Evolutionary conservation across 352 stramenopile genomes (phyloP), one percentile per base, ranked within the genome.

Genomic region (Globisporangium recalcitrans): DNA sequence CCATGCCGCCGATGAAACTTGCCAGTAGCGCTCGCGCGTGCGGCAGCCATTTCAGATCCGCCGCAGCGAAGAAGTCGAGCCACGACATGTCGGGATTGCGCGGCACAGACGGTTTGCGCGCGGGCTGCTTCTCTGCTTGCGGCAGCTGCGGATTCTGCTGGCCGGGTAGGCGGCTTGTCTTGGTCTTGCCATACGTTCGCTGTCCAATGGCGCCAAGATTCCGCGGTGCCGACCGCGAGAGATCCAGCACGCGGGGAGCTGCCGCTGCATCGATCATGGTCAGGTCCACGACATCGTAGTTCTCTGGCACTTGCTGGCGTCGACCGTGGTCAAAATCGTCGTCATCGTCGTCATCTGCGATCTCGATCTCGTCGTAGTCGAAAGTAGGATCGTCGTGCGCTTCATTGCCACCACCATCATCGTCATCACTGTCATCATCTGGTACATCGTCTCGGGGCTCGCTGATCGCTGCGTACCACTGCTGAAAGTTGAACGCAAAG

Each of bases 401-500:
- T 16, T 65, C 49, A 4, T 68, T 62, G n/a, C 32, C 22, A 22
- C 21, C 42, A n/a, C 54, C 36, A 1, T 49, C 36, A 10, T 59
- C n/a, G 14, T 72, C 52, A 14, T 63, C 27, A 10, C 73, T 68
- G 13, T 55, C 26, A 9, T 59, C 62, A 13, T 52, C 24, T 57
- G 29, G 3, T 3, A 1, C 10, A 24, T 46, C 47, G 14, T 31
- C 21, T 6, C 66, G 52, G 6, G 48, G 11, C 22, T 67, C 47
- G 27, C 54, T 48, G 16, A 75, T 48, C 29, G 42, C 49, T 2
- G 57, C 51, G 22, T 65, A 86, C 85, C 85, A 93, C 6, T 63
- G 59, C 11, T 70, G 74, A 27, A 91, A 91, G 22, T 69, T 71
- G 34, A 68, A 63, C 16, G 73, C 73, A n/a, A 91, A 79, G 34